Evolutionary conservation across 805 yeast species (phyloP).

Genomic region (Metahyphopichia silvanorum): DNA sequence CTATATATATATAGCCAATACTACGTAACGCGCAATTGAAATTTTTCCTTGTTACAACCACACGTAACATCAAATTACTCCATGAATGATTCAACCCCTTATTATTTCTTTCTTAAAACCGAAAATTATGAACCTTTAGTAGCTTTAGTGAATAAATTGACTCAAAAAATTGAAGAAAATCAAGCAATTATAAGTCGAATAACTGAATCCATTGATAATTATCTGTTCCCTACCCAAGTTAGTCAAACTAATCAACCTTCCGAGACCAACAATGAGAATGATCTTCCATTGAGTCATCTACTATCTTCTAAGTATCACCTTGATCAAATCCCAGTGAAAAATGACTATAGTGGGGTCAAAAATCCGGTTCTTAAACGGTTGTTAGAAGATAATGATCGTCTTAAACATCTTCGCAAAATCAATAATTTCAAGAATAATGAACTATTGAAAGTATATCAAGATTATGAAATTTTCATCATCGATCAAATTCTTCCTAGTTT

Average conservation of each 20-base stretch:
- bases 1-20: no score
- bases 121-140: constrained; percentile 32
- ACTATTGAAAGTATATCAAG: constrained; percentile 16
- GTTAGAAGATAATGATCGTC: constrained; percentile 23
- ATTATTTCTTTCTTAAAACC: constrained; percentile 19
- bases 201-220: constrained; percentile 18
- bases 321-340: constrained; percentile 9
- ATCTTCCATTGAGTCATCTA: constrained; percentile 10
- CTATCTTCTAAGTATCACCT: constrained; percentile 26
- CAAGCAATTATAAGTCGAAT: constrained; percentile 19
- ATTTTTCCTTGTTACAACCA: no score
- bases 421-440: constrained; percentile 20
- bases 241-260: not conserved
- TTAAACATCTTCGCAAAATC: constrained; percentile 14
- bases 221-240: constrained; percentile 6
- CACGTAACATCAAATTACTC: no score
- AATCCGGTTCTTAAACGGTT: constrained; percentile 19
- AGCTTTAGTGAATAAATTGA: constrained; percentile 18
- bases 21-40: no score
- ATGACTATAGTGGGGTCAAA: constrained; percentile 3
- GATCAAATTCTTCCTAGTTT: constrained; percentile 26
- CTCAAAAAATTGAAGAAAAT: constrained; percentile 19
- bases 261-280: constrained; percentile 4
- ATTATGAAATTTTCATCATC: constrained; percentile 28
- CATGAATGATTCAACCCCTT: constrained; percentile 2